These are phyloP conservation scores for Apophysomyces sp. DNA, from an alignment of 371 early-diverging fungal genomes.

Conservation along the genomic window DNA sequence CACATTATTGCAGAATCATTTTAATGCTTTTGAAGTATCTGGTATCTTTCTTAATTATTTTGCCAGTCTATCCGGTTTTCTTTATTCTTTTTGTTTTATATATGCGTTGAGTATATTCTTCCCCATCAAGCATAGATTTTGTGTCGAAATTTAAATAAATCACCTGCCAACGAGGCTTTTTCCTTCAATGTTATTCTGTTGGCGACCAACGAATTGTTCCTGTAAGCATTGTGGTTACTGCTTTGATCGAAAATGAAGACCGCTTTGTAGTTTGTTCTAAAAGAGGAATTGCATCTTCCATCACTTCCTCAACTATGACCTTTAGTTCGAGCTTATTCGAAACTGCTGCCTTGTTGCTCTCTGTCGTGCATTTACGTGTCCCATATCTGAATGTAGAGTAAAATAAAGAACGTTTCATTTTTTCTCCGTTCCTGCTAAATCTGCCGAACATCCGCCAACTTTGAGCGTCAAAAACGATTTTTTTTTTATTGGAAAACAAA, in stretches of 20 bases:
- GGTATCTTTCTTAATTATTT: too few relatives aligned
- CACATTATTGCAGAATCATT: neutral
- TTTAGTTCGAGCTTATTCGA: too few relatives aligned
- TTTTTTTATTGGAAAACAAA: too few relatives aligned
- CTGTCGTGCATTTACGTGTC: too few relatives aligned
- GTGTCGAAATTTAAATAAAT: too few relatives aligned
- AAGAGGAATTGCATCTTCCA: neutral
- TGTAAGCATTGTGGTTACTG: neutral
- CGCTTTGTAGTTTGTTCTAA: neutral
- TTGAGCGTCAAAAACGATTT: too few relatives aligned
- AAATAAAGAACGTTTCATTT: too few relatives aligned
- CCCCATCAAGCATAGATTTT: too few relatives aligned
- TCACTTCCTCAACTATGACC: neutral
- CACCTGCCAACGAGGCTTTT: neutral
- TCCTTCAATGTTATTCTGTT: neutral
- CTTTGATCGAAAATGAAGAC: constrained; percentile 1
- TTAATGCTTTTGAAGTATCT: neutral
- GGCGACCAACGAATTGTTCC: neutral
- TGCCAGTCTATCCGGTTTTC: neutral
- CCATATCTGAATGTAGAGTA: too few relatives aligned
- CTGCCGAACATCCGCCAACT: too few relatives aligned
- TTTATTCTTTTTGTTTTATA: neutral
- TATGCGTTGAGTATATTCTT: neutral
- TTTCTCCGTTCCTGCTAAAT: too few relatives aligned
- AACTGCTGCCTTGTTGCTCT: too few relatives aligned